These are phyloP conservation scores for Backusella mclennaniae DNA, from an alignment of 192 early-diverging fungal species.

Conservation along the genomic window DNA sequence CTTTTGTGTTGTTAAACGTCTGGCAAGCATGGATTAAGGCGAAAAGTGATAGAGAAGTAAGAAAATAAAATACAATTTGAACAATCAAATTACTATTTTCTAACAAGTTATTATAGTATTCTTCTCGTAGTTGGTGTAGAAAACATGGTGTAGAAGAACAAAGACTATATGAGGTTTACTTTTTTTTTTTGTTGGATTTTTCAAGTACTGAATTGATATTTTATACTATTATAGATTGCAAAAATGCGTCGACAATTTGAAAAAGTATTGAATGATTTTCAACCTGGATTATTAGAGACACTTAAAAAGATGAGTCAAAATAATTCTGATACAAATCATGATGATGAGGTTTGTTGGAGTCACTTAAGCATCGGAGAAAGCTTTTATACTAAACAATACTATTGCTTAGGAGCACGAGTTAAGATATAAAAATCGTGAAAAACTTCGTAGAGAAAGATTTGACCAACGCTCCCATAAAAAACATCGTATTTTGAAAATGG, in stretches of 20 bases:
- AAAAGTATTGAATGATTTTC: conserved; percentile 51
- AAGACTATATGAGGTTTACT: conserved; percentile 57
- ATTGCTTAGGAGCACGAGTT: conserved; percentile 2
- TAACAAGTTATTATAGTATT: conserved; percentile 35
- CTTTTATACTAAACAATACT: not conserved
- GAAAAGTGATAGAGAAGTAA: conserved; percentile 49
- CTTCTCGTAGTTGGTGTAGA: conserved; percentile 58
- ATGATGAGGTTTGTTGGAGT: not conserved
- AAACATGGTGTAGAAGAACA: conserved; percentile 68
- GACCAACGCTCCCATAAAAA: conserved; percentile 21
- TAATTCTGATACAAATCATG: not conserved
- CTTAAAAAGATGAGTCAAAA: not conserved
- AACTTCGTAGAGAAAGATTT: conserved; percentile 18
- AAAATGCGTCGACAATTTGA: conserved; percentile 68
- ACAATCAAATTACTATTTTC: not conserved
- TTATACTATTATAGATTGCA: conserved; percentile 40
- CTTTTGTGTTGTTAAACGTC: conserved; percentile 63
- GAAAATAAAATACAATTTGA: not conserved
- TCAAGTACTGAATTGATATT: not conserved
- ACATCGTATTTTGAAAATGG: conserved; percentile 15
- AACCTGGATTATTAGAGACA: conserved; percentile 23
- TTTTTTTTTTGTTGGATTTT: not conserved
- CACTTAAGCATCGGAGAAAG: not conserved
- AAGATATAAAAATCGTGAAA: not conserved
- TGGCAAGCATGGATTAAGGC: conserved; percentile 59